These are phyloP conservation scores for Rhododendron kiyosumense DNA, from an alignment of 148 eudicot genomes.

Conservation along the genomic window DNA sequence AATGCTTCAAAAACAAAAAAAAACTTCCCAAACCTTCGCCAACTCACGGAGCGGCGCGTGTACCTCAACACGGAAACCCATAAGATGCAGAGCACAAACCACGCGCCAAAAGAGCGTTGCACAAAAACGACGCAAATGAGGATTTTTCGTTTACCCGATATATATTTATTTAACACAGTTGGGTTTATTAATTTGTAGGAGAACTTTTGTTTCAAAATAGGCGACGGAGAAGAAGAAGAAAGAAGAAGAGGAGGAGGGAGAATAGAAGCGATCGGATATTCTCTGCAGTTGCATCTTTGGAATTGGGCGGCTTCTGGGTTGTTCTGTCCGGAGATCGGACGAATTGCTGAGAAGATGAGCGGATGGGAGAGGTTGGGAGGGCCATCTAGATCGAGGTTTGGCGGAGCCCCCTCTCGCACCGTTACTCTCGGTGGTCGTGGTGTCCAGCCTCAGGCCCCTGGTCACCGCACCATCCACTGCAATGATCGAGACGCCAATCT, in stretches of 20 bases:
- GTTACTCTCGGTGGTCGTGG: conserved; percentile 15
- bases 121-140: neutral
- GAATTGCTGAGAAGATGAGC: conserved; percentile 18
- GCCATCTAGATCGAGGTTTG: conserved; percentile 22
- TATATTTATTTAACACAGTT: neutral
- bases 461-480: conserved; percentile 17
- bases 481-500: conserved; percentile 10
- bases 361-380: neutral
- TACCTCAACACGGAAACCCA: neutral
- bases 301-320: neutral
- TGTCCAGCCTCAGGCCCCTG: conserved; percentile 15
- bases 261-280: neutral
- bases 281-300: neutral
- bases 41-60: neutral
- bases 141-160: neutral
- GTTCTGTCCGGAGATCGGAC: neutral
- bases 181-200: too few relatives aligned
- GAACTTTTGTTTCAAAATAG: neutral
- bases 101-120: neutral
- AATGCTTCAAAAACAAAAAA: too few relatives aligned
- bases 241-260: neutral
- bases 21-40: neutral
- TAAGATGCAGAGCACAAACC: neutral
- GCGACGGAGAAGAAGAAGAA: neutral
- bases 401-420: conserved; percentile 8